Evolutionary conservation across 1,284 basidiomycete species (phyloP).

Genomic region (Boletus sp.): DNA sequence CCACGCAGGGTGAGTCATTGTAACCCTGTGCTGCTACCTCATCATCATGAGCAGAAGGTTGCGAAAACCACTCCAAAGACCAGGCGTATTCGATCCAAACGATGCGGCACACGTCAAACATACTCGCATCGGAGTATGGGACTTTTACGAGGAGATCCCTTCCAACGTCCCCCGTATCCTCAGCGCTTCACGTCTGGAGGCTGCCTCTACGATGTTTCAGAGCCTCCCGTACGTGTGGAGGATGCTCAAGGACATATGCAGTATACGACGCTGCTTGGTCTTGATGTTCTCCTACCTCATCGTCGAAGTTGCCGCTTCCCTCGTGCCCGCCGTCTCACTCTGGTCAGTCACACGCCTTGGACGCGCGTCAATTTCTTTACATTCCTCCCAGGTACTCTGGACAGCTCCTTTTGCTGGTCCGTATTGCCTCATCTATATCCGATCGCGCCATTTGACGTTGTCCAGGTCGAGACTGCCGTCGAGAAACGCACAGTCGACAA

Average conservation of each 20-base stretch:
- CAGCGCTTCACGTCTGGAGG: slow-evolving; percentile 49
- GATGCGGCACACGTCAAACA: slow-evolving; percentile 59
- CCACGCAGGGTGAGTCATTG: too few species aligned
- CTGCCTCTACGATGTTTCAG: slow-evolving; percentile 51
- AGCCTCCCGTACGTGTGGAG: slow-evolving; percentile 64
- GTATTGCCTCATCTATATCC: background rate
- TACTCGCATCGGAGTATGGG: slow-evolving; percentile 71
- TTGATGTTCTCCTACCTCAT: slow-evolving; percentile 52
- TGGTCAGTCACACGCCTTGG: slow-evolving; percentile 45
- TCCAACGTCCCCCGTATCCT: slow-evolving; percentile 47
- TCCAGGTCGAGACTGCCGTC: slow-evolving; percentile 67
- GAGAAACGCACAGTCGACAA: slow-evolving; percentile 67
- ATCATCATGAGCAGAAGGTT: slow-evolving; percentile 2
- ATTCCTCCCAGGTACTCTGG: slow-evolving; percentile 60
- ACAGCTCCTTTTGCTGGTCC: slow-evolving; percentile 65
- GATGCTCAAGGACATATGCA: slow-evolving; percentile 66
- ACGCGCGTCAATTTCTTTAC: slow-evolving; percentile 12
- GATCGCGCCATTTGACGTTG: slow-evolving; percentile 6
- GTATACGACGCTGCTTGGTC: slow-evolving; percentile 53
- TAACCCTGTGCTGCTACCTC: too few species aligned
- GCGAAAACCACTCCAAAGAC: slow-evolving; percentile 22
- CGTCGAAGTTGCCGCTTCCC: slow-evolving; percentile 49
- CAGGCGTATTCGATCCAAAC: slow-evolving; percentile 58
- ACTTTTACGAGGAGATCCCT: slow-evolving; percentile 65
- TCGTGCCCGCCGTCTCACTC: slow-evolving; percentile 66